A percentile compares a stretch with the other conserved stretches of the same genome.
These are phyloP conservation scores for Mycena rosella DNA, from an alignment of 768 basidiomycete genomes.

Conservation along the genomic window DNA sequence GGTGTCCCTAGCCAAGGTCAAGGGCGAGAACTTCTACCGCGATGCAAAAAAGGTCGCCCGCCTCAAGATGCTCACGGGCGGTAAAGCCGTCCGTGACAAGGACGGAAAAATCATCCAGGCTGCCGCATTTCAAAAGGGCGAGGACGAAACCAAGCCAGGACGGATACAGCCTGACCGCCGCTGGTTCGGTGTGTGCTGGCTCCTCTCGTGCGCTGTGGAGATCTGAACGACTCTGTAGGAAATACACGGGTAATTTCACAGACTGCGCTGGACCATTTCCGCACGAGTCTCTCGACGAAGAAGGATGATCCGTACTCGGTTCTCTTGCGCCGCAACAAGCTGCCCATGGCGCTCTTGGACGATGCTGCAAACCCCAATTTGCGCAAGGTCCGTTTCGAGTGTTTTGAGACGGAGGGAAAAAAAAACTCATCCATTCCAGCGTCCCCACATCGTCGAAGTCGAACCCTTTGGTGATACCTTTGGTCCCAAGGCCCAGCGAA, in stretches of 20 bases:
- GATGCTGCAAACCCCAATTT: conserved; percentile 86
- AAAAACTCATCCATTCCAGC: conserved; percentile 56
- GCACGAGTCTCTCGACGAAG: conserved; percentile 85
- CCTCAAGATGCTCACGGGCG: conserved; percentile 94
- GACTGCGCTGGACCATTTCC: conserved; percentile 95
- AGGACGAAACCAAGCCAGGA: conserved; percentile 90
- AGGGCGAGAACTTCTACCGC: conserved; percentile 98
- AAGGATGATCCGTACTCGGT: conserved; percentile 98
- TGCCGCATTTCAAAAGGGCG: conserved; percentile 96
- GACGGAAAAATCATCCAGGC: conserved; percentile 94
- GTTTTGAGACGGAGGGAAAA: background rate
- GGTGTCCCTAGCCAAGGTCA: conserved; percentile 74
- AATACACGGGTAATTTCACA: conserved; percentile 99
- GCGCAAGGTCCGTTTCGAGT: conserved; percentile 70
- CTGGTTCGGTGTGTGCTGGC: conserved; percentile 88
- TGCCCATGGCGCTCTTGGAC: conserved; percentile 96
- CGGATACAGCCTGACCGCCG: conserved; percentile 94
- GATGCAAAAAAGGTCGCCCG: conserved; percentile 89
- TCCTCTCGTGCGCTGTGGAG: conserved; percentile 11
- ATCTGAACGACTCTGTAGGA: conserved; percentile 58
- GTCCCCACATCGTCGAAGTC: conserved; percentile 94
- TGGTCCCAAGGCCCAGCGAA: conserved; percentile 95
- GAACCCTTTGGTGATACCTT: conserved; percentile 97
- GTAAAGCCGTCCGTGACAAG: conserved; percentile 90
- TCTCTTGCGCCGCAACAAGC: conserved; percentile 91